Evolutionary conservation across 225 moss, liverwort and hornwort genomes (phyloP).

Genomic region (Physcomitrium patens): DNA sequence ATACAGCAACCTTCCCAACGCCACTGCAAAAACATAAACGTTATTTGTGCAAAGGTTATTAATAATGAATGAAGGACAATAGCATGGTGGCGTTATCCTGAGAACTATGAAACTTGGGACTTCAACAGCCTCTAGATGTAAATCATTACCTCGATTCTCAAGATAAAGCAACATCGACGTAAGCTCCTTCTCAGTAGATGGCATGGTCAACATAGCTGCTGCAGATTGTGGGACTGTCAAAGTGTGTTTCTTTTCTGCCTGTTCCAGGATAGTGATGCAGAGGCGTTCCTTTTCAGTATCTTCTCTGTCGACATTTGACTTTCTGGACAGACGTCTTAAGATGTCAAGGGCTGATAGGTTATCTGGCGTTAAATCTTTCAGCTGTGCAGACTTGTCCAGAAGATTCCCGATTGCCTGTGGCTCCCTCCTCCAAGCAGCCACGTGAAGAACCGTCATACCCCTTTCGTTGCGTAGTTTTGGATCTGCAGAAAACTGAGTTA

Average conservation of each 20-base stretch:
- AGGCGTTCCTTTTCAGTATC: conserved; percentile 60
- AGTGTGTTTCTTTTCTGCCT: conserved; percentile 50
- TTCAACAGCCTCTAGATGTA: not conserved
- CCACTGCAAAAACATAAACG: conserved; percentile 42
- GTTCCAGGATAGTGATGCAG: conserved; percentile 71
- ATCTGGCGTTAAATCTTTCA: conserved; percentile 50
- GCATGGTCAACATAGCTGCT: conserved; percentile 45
- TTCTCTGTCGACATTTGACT: conserved; percentile 40
- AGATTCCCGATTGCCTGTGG: conserved; percentile 66
- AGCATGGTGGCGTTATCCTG: not conserved
- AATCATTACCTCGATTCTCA: conserved; percentile 68
- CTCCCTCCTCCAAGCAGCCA: conserved; percentile 71
- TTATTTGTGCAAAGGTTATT: not conserved
- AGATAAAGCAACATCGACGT: conserved; percentile 64
- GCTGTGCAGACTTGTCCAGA: conserved; percentile 61
- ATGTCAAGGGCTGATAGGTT: conserved; percentile 67
- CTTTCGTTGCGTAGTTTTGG: conserved; percentile 54
- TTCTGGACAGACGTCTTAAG: conserved; percentile 60
- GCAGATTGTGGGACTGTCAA: conserved; percentile 52
- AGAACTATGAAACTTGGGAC: not conserved
- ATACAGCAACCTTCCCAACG: conserved; percentile 69
- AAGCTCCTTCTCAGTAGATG: conserved; percentile 60
- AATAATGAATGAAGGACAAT: not conserved
- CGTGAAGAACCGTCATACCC: conserved; percentile 71
- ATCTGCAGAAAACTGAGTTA: conserved; percentile 32